Base-by-base conservation (phyloP, 164 flowering plant species). In the Chloranthus sessilifolius region DNA sequence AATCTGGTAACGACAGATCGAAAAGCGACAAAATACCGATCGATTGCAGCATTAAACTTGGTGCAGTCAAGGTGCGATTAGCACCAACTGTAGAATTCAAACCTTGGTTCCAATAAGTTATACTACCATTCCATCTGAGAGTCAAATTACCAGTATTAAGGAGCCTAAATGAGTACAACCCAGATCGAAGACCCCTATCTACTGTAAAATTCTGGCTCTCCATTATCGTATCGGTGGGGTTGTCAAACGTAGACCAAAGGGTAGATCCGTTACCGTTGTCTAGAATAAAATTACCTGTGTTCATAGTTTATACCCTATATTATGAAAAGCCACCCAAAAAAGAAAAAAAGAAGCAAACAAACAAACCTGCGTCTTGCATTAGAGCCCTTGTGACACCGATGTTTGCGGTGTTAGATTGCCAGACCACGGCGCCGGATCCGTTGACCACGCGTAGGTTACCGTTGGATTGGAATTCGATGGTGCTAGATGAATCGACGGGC, bases 21-120 rank as follows among this genome's bases (percentile, higher is more conserved):
- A 15, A 60, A 21, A 91, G 65, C 1, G 66, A 47, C 40, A 91
- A 25, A 16, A 72, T 68, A 53, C 98, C 98, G 34, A 47, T 69
- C 0, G 72, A 0, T 25, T 62, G 73, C 23, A 91, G 52, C 7
- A 48, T 36, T 33, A 91, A 63, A n/a, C 35, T 54, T 1, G 92
- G 98, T 0, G 69, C 55, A n/a, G 63, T 61, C 31, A 85, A 60
- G 40, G 55, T 77, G 0, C 11, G 21, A 39, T 52, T 53, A 20
- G 33, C 8, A 15, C 7, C 52, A 24, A 41, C 7, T n/a, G 34
- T 58, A 2, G 70, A 69, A 42, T 73, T 73, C 47, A 62, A 29
- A 4, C 64, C 64, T 12, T 35, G 23, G 20, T 43, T 63, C 74
- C 67, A 73, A 41, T 73, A 73, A 19, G 49, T 37, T 17, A 53